Evolutionary conservation across 495 filamentous ascomycete genomes (phyloP).

Genomic region (Penicillium subrubescens): DNA sequence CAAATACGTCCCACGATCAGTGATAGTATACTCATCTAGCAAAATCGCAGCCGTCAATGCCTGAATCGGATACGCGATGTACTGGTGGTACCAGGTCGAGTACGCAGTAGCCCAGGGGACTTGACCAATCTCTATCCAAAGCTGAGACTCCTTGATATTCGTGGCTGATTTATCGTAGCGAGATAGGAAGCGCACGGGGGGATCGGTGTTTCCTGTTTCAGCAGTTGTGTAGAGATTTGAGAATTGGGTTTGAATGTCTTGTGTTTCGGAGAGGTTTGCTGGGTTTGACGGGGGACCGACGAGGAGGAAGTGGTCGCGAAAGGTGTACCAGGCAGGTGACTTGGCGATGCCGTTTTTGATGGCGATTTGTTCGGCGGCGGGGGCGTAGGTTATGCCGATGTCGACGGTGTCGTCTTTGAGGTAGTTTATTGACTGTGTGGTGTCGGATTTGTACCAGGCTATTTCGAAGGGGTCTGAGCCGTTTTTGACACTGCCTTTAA

Average conservation of each 20-base stretch:
- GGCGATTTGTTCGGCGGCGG: constrained; percentile 42
- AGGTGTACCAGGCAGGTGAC: constrained; percentile 33
- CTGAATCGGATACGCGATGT: constrained; percentile 45
- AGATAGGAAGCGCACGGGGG: constrained; percentile 38
- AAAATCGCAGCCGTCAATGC: constrained; percentile 38
- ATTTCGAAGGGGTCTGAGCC: constrained; percentile 35
- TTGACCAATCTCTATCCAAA: constrained; percentile 49
- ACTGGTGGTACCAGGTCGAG: constrained; percentile 51
- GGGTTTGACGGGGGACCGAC: constrained; percentile 38
- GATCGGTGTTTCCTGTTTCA: constrained; percentile 18
- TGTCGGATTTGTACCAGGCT: constrained; percentile 46
- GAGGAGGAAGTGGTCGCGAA: constrained; percentile 44
- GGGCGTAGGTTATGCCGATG: constrained; percentile 45
- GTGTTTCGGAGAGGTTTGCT: constrained; percentile 21
- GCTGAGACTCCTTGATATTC: constrained; percentile 48
- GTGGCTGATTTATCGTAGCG: constrained; percentile 50
- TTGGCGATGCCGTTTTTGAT: constrained; percentile 35
- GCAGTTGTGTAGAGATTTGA: constrained; percentile 33
- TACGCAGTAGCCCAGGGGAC: constrained; percentile 44
- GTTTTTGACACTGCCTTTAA: constrained; percentile 30
- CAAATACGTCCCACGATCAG: constrained; percentile 44
- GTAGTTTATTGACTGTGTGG: constrained; percentile 43
- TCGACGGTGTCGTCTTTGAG: constrained; percentile 36
- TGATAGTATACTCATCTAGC: constrained; percentile 46
- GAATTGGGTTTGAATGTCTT: constrained; percentile 33